Evolutionary conservation across 768 basidiomycete genomes (phyloP).

Genomic region (Fomitopsis pulvina): DNA sequence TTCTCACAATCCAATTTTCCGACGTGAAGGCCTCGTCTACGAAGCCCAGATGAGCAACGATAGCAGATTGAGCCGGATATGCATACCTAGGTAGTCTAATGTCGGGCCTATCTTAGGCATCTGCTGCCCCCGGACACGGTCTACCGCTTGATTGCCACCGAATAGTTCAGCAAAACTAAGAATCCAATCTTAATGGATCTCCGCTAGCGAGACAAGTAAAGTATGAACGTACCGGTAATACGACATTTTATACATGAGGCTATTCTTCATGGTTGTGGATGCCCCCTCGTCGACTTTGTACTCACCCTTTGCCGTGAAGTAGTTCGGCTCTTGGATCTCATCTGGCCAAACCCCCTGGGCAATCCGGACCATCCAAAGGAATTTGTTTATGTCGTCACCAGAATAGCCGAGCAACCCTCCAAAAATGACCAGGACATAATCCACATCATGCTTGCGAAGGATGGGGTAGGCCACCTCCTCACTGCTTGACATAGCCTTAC

Average conservation of each 20-base stretch:
- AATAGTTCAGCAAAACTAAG: constrained; percentile 81
- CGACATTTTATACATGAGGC: constrained; percentile 99
- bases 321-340: constrained; percentile 92
- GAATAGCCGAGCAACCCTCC: constrained; percentile 95
- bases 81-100: constrained; percentile 77
- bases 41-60: constrained; percentile 6
- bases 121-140: constrained; percentile 86
- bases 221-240: constrained; percentile 71
- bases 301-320: constrained; percentile 89
- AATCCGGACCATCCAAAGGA: constrained; percentile 97
- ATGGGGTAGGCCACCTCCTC: constrained; percentile 98
- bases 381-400: constrained; percentile 99
- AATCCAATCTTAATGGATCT: constrained; percentile 3
- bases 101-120: constrained; percentile 74
- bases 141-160: constrained; percentile 64
- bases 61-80: constrained; percentile 3
- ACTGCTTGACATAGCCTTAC: constrained; percentile 92
- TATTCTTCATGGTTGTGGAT: constrained; percentile 83
- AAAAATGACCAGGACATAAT: constrained; percentile 96
- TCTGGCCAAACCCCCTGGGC: constrained; percentile 97
- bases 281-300: constrained; percentile 89
- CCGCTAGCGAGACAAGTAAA: constrained; percentile 1
- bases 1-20: constrained; percentile 96
- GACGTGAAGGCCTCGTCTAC: constrained; percentile 97
- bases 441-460: constrained; percentile 93